Evolutionary conservation across 768 basidiomycete species (phyloP).

Genomic region (Plicaturopsis crispa): DNA sequence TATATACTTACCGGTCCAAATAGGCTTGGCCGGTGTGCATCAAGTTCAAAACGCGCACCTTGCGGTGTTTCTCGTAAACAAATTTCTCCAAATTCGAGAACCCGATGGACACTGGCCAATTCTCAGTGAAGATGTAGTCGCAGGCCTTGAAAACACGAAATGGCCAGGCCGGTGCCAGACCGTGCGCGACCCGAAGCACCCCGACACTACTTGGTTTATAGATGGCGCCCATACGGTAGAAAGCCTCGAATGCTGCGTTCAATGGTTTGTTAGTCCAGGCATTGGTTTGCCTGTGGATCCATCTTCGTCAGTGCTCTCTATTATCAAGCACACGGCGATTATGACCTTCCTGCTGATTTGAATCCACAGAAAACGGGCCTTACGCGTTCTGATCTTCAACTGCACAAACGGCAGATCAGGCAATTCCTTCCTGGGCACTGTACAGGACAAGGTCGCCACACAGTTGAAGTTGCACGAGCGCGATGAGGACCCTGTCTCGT

Average conservation of each 20-base stretch:
- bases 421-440: conserved; percentile 51
- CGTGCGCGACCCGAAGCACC: conserved; percentile 50
- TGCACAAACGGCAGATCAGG: conserved; percentile 90
- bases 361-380: conserved; percentile 17
- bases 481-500: conserved; percentile 29
- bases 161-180: conserved; percentile 98
- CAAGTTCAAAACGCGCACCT: conserved; percentile 85
- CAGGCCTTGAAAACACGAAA: conserved; percentile 57
- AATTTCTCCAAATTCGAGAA: conserved; percentile 44
- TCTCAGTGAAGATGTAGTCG: conserved; percentile 46
- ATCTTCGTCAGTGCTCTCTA: conserved; percentile 4
- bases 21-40: conserved; percentile 81
- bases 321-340: too few relatives aligned
- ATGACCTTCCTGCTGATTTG: conserved; percentile 3
- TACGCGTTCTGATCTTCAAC: conserved; percentile 83
- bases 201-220: conserved; percentile 71
- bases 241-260: conserved; percentile 77
- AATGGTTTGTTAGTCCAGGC: conserved; percentile 76
- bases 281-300: conserved; percentile 34
- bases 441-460: conserved; percentile 42
- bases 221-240: conserved; percentile 96
- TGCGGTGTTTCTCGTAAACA: conserved; percentile 64
- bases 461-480: conserved; percentile 36
- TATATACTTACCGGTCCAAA: background rate
- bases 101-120: conserved; percentile 15